Conservation (phyloP, 495 filamentous ascomycete species). For the Podospora pseudoanserina region DNA sequence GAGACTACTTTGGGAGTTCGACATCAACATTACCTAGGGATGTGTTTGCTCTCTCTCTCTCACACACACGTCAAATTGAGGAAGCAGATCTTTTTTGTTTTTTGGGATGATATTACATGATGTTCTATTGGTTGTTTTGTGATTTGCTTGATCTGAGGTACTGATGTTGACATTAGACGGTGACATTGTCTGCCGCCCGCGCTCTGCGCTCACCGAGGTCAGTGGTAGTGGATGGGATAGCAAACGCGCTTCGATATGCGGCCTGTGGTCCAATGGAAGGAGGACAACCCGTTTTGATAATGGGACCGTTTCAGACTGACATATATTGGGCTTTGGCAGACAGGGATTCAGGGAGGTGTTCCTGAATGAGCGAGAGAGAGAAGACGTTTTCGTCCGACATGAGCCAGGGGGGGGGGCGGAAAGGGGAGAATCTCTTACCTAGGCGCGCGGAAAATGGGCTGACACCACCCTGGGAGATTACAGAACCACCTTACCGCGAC, state of each 20-base stretch:
- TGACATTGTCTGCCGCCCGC: neutral
- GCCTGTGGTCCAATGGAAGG: neutral
- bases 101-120: neutral
- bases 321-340: neutral
- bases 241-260: neutral
- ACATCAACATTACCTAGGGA: neutral
- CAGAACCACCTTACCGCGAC: neutral
- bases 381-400: neutral
- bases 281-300: neutral
- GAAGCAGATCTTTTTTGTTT: neutral
- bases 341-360: neutral
- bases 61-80: neutral
- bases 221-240: no score
- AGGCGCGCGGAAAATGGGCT: neutral
- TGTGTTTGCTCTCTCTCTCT: neutral
- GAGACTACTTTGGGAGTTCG: neutral
- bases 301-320: neutral
- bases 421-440: neutral
- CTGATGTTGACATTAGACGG: neutral
- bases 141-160: neutral
- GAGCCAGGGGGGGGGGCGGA: neutral
- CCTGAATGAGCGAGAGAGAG: neutral
- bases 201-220: neutral
- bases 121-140: neutral
- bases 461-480: neutral